These are phyloP conservation scores for Starmera pachycereana DNA, from an alignment of 805 yeast species.

Conservation along the genomic window DNA sequence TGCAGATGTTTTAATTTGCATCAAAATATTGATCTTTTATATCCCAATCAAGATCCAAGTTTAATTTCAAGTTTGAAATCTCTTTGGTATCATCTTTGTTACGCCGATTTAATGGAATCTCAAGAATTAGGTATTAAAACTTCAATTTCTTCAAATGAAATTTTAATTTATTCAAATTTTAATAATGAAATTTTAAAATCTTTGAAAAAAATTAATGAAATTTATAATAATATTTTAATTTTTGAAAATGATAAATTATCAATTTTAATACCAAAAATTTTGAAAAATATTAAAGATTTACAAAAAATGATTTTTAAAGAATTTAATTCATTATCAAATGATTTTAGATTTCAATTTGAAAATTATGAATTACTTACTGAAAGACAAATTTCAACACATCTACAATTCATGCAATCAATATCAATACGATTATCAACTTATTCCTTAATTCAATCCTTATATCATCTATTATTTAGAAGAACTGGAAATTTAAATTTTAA, in stretches of 20 bases:
- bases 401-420: background rate
- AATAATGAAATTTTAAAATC: background rate
- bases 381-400: background rate
- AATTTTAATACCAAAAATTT: background rate
- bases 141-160: background rate
- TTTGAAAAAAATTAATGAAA: background rate
- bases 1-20: background rate
- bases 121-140: background rate
- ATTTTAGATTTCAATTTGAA: background rate
- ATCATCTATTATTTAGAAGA: background rate
- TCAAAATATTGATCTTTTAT: background rate
- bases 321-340: background rate
- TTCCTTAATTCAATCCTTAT: background rate
- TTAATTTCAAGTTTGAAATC: background rate
- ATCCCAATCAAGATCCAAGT: background rate
- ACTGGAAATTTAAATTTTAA: background rate
- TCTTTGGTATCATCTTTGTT: background rate
- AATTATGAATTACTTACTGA: background rate
- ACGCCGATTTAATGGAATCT: background rate
- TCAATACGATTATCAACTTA: background rate
- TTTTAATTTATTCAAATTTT: background rate
- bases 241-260: background rate
- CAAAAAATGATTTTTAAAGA: background rate
- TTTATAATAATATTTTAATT: background rate
- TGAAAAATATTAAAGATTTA: background rate